Evolutionary conservation across 495 filamentous ascomycete species (phyloP).

Genomic region (Talaromyces trachyspermus): DNA sequence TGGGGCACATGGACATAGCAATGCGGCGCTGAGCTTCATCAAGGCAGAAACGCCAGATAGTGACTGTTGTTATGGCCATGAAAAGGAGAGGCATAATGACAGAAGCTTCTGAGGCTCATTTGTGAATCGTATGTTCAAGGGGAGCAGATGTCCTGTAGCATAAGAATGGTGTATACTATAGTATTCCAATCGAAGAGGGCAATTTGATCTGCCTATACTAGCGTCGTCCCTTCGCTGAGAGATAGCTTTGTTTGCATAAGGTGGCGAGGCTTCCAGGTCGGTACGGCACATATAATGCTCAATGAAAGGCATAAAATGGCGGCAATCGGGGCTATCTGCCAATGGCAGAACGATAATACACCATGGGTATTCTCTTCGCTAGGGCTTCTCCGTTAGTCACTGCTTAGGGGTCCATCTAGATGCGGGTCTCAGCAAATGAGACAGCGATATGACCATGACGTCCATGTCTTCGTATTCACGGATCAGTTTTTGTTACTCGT

Average conservation of each 20-base stretch:
- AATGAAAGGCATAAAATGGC: conserved; percentile 7
- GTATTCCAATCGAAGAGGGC: neutral
- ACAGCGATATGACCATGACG: conserved; percentile 18
- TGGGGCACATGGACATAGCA: conserved; percentile 4
- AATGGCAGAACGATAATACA: conserved; percentile 5
- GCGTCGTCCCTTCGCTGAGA: neutral
- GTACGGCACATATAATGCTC: conserved; percentile 5
- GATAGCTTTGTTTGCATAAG: neutral
- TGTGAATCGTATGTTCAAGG: neutral
- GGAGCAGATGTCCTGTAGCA: neutral
- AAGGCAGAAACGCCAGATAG: conserved; percentile 3
- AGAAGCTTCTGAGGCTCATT: neutral
- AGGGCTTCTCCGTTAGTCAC: conserved; percentile 18
- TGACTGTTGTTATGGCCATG: neutral
- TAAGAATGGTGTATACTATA: neutral
- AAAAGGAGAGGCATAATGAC: neutral
- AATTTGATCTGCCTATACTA: neutral
- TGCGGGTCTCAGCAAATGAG: conserved; percentile 10
- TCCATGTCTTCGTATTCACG: no score
- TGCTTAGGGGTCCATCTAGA: conserved; percentile 14
- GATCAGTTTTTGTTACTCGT: conserved; percentile 21
- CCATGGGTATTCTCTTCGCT: neutral
- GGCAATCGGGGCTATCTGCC: conserved; percentile 3
- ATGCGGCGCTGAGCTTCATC: conserved; percentile 1
- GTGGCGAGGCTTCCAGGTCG: conserved; percentile 1